Base-by-base conservation (phyloP, 306 rosid genomes). In the Astragalus glycyphyllos region DNA sequence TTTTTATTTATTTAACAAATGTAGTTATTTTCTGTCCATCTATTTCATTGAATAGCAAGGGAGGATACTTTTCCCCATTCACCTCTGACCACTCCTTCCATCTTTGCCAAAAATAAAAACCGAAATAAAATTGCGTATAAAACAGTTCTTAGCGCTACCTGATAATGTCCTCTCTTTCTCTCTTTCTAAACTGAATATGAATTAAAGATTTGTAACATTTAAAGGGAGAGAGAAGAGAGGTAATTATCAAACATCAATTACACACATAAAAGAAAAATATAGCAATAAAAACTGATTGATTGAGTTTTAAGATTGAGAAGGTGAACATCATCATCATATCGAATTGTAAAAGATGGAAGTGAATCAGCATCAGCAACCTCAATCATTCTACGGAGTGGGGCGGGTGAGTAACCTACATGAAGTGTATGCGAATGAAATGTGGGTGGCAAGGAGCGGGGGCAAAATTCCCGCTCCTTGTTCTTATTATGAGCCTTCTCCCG, bases 281-380 rank as follows among this genome's bases (percentile, higher is more conserved):
- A 40, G 17, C 60, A 67, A 42, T 15, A 42, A 15, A 56, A 70
- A 26, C 46, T 9, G 45, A 3, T 6, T 10, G 2, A 38, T 34
- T 14, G 16, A 49, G 59, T 15, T 11, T 51, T 14, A 29, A 53
- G 35, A 65, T 23, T 34, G 68, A 56, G 26, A 71, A 50, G 57
- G 40, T 23, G 38, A 38, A 47, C 11, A 35, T 31, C 11, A 8
- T 20, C 23, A 20, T 20, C 23, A 20, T 13, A 46, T 29, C 7
- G 23, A 63, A 56, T 47, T 3, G 35, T 3, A 70, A 70, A 66
- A 67, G 56, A 79, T 72, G 85, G 83, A 62, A 45, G 63, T 68
- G 61, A 1, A 5, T 23, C 42, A 50, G 9, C 62, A 46, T 0
- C 4, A 0, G 8, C 49, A 44, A 10, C 46, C 67, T 32, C 50